Base-by-base conservation (phyloP, 164 flowering plant species). In the Macadamia tetraphylla region DNA sequence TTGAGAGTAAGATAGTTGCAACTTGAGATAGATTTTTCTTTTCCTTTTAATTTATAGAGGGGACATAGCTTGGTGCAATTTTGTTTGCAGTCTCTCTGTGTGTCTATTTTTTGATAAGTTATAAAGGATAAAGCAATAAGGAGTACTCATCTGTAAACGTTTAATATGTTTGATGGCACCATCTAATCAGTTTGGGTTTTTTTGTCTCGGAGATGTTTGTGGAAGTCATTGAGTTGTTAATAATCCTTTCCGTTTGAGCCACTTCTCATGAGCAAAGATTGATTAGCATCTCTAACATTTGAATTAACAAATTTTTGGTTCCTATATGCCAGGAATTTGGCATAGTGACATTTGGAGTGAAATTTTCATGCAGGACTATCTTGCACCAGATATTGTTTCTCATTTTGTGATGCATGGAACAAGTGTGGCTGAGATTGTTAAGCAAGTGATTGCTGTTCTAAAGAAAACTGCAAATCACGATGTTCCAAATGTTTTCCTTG, bases 341-440 rank as follows among this genome's bases (percentile, higher is more conserved):
- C 40, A 1, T 35, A 46, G 6, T 46, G 51, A 8, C 48, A 43
- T 60, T 59, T 65, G 49, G 52, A 51, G 58, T 65, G 65, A 62
- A 63, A 58, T 68, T n/a, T 70, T 65, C 40, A 52, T 83, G 81
- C 96, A 95, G 99, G 92, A 91, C 31, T 86, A 76, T 79, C 94
- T 95, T 76, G 89, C 79, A 68, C 86, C 99, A 23, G 96, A 89
- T 78, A 87, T 91, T 70, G 83, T 95, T 62, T 90, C 99, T 65
- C 96, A 91, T 77, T 83, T 87, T 74, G 84, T 79, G 53, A 89
- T 84, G 93, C 97, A 95, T 80, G 96, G 97, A 66, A 51, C 89
- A 69, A 84, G 84, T 72, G 86, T 89, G 14, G 82, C 88, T 40
- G 98, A 92, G 76, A 83, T 92, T 70, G 84, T 95, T 59, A 95